Evolutionary conservation across 768 basidiomycete genomes (phyloP).

Genomic region (Mycena metata): DNA sequence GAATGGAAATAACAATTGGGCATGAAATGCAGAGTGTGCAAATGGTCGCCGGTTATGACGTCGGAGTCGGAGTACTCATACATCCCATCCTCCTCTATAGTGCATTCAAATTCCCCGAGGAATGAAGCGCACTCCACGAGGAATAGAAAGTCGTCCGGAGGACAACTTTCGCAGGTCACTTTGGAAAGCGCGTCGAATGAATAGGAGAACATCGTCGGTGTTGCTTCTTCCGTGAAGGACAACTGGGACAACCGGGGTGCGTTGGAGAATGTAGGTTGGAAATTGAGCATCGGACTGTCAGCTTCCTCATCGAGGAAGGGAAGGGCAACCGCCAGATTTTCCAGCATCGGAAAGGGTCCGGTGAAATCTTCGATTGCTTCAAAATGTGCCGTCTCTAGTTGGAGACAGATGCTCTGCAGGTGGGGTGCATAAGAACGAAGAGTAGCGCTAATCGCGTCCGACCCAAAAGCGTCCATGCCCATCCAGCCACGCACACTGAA

Average conservation of each 20-base stretch:
- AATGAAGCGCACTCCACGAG: not conserved
- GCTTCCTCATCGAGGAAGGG: not conserved
- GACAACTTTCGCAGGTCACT: not conserved
- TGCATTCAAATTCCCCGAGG: not conserved
- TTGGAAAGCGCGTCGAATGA: not conserved
- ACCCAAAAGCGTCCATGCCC: not conserved
- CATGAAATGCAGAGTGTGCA: slow-evolving; percentile 7
- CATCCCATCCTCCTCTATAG: not conserved
- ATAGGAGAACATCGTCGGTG: not conserved
- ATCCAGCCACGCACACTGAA: not conserved
- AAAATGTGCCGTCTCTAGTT: not conserved
- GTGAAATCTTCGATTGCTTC: not conserved
- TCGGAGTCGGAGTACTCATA: not conserved
- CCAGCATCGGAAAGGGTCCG: slow-evolving; percentile 12
- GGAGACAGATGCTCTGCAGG: not conserved
- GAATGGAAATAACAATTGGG: not conserved
- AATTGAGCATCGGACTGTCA: not conserved
- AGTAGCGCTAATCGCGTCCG: not conserved
- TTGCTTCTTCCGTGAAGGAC: not conserved
- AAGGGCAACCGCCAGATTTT: not conserved
- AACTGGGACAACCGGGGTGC: slow-evolving; percentile 2
- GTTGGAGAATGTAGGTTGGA: not conserved
- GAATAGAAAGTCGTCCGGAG: not conserved
- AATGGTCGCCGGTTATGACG: not conserved
- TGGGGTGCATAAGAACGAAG: slow-evolving; percentile 1